Percentiles rank a stretch among this genome's conserved stretches.
These are phyloP conservation scores for Curvularia spicifera DNA, from an alignment of 2,329 filamentous ascomycete genomes.

Conservation along the genomic window DNA sequence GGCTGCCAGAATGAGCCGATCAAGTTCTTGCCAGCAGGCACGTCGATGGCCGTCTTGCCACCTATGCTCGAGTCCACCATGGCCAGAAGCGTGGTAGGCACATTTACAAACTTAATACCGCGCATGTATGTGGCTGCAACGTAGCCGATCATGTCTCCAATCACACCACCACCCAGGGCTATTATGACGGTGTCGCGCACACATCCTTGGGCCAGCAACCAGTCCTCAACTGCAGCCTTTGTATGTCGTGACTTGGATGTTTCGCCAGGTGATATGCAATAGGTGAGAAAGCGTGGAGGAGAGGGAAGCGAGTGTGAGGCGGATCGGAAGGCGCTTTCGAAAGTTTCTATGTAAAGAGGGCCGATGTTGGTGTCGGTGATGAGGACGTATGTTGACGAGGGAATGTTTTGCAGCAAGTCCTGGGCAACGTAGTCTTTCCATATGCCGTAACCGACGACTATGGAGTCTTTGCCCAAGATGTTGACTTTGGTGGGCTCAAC, in stretches of 20 bases:
- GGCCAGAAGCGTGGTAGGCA: constrained; percentile 89
- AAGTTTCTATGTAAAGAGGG: constrained; percentile 78
- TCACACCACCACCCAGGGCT: constrained; percentile 92
- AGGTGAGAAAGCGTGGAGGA: constrained; percentile 76
- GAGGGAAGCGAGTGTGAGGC: constrained; percentile 61
- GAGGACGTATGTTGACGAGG: constrained; percentile 91
- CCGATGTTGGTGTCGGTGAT: constrained; percentile 95
- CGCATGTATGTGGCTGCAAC: constrained; percentile 99
- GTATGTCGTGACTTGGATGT: constrained; percentile 91
- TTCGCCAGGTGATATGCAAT: constrained; percentile 91
- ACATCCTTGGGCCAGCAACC: constrained; percentile 91
- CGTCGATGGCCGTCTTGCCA: constrained; percentile 98
- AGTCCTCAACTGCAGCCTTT: constrained; percentile 95
- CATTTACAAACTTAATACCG: constrained; percentile 93
- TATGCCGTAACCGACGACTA: constrained; percentile 88
- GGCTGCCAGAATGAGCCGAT: constrained; percentile 98
- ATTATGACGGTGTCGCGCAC: constrained; percentile 94
- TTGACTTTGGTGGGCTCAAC: constrained; percentile 67
- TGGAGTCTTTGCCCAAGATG: constrained; percentile 87
- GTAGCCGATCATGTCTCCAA: constrained; percentile 97
- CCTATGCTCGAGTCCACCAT: constrained; percentile 99
- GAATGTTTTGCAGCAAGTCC: constrained; percentile 78
- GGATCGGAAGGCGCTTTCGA: constrained; percentile 70
- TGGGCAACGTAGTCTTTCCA: constrained; percentile 82
- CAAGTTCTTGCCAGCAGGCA: constrained; percentile 92